phyloP scores from a whole-genome alignment of 1,139 yeast species.

The Kodamaea derodonti region DNA sequence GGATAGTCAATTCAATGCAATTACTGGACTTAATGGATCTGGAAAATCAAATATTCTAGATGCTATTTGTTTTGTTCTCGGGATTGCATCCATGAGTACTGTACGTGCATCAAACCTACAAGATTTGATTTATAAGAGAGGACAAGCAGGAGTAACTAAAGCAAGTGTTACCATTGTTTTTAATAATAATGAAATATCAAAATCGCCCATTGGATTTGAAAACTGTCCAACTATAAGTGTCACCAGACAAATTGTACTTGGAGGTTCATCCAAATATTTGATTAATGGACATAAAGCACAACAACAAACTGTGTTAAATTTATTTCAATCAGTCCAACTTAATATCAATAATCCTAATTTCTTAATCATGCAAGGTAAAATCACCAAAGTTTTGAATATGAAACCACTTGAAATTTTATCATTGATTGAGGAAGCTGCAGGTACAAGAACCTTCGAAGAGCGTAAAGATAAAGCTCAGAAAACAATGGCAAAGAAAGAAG shows the following conservation, averaged over 20 bases:
- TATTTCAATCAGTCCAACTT: constrained; percentile 91
- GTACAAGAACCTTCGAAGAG: constrained; percentile 93
- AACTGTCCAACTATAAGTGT: constrained; percentile 78
- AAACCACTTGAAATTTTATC: constrained; percentile 86
- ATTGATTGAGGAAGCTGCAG: constrained; percentile 96
- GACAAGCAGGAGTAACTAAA: constrained; percentile 96
- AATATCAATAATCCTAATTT: constrained; percentile 96
- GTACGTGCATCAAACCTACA: constrained; percentile 92
- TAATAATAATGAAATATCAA: constrained; percentile 71
- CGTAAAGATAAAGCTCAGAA: constrained; percentile 88
- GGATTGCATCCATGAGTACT: constrained; percentile 89
- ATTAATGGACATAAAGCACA: constrained; percentile 97
- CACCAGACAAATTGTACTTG: constrained; percentile 85
- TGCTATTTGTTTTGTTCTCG: constrained; percentile 97
- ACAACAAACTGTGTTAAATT: constrained; percentile 84
- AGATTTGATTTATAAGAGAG: constrained; percentile 92
- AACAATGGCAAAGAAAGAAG: constrained; percentile 87
- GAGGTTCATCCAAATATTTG: constrained; percentile 88
- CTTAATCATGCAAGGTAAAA: constrained; percentile 97
- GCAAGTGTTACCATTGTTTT: constrained; percentile 96
- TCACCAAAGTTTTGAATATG: constrained; percentile 96
- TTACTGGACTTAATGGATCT: constrained; percentile 95
- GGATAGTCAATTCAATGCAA: constrained; percentile 96
- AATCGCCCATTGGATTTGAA: constrained; percentile 87
- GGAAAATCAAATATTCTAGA: constrained; percentile 95